Evolutionary conservation across 164 flowering plant genomes (phyloP), one percentile per base, ranked within the genome.

Genomic region (Vitis labrusca): DNA sequence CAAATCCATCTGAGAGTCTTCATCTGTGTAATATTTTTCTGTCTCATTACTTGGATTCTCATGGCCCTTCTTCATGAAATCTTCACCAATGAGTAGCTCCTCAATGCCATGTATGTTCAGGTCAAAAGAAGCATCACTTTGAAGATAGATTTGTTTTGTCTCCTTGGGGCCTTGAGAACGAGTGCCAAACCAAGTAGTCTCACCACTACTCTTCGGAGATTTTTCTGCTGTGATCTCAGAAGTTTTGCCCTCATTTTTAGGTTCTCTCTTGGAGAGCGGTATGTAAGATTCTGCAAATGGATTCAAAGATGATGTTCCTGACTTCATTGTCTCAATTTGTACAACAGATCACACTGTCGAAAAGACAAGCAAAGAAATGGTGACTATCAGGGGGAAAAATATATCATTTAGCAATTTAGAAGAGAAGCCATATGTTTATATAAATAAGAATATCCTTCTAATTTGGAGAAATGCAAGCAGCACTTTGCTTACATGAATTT

Each of bases 1-100:
- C 80, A 91, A 67, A 70, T 85, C 86, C 81, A 88, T 81, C 56
- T 87, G 87, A 70, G 47, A 61, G 32, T 81, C 83, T 13, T 82
- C 88, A 76, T 82, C 84, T n/a, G 64, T 15, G 23, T 53, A 64
- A 56, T 77, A 77, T 44, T 74, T 68, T 29, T 73, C 80, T 60
- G 76, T 19, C 63, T 61, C 12, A 29, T 69, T 72, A 70, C 23
- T 62, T 44, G 60, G 67, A 66, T 70, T 63, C 14, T 73, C 79
- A 9, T 75, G 71, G 62, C 63, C 71, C 51, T 70, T 78, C 67
- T 29, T n/a, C 48, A 72, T 68, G 15, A 71, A 64, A 15, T 27
- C 51, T 15, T 69, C 81, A 61, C 61, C 27, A 69, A 16, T 10
- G 15, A 37, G 50, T 9, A 11, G 54, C 29, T 65, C 61, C 51